Conservation (phyloP, 148 eudicot species). For the Limonium bicolor region DNA sequence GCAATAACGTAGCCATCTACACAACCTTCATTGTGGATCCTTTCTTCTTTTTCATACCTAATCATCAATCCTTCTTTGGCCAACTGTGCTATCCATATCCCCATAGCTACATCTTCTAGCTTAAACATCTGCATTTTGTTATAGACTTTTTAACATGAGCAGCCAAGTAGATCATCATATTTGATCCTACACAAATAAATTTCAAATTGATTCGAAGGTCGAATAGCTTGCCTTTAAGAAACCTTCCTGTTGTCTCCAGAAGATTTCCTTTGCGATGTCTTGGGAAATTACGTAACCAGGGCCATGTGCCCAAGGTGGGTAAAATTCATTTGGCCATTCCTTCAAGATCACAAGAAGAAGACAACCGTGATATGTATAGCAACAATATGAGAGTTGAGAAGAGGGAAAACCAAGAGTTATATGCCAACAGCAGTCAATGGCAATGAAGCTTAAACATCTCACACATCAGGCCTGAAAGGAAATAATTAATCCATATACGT, state of each 20-base stretch:
- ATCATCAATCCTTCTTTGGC: conserved; percentile 58
- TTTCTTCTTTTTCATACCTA: conserved; percentile 52
- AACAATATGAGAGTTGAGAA: background rate
- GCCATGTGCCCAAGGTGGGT: conserved; percentile 97
- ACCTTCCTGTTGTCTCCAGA: conserved; percentile 45
- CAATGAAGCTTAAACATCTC: no score
- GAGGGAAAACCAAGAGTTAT: no score
- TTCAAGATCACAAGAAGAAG: conserved; percentile 13
- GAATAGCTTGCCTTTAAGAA: conserved; percentile 2
- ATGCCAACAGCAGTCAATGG: no score
- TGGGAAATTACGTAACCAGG: conserved; percentile 84
- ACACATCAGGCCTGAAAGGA: no score
- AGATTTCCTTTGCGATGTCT: conserved; percentile 59
- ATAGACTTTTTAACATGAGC: no score
- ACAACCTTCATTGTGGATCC: conserved; percentile 64
- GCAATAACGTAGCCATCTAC: conserved; percentile 73
- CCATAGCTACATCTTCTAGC: conserved; percentile 99
- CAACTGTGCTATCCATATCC: conserved; percentile 80
- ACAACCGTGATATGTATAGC: background rate
- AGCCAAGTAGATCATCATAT: no score
- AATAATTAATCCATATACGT: no score
- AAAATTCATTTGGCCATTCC: conserved; percentile 79
- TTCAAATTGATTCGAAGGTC: no score
- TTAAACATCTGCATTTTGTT: conserved; percentile 72
- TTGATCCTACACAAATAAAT: no score